phyloP scores from a whole-genome alignment of 2,329 filamentous ascomycete genomes.

The Aurifilum marmelostoma region DNA sequence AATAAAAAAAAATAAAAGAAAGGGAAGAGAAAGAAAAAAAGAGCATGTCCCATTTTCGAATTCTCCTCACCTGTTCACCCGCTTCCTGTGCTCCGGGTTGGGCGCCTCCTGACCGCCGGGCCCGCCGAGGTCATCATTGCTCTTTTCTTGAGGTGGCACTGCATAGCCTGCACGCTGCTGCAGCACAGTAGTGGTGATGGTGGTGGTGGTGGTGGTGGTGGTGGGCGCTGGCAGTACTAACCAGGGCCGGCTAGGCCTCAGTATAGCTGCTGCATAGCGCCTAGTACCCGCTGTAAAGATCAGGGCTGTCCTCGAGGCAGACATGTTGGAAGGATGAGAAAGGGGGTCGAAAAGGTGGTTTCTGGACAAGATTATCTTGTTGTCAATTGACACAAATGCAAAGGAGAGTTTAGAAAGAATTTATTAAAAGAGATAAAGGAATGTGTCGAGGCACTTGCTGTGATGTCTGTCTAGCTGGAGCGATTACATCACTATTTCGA shows the following conservation, averaged over 20 bases:
- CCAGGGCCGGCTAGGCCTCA: not conserved
- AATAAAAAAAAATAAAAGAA: not conserved
- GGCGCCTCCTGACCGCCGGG: slow-evolving; percentile 22
- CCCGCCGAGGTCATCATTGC: slow-evolving; percentile 23
- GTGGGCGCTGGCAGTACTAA: slow-evolving; percentile 1
- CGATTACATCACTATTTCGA: not conserved
- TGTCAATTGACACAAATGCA: too few species aligned
- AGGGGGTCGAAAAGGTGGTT: not conserved
- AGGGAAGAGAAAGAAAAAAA: not conserved
- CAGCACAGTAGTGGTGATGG: not conserved
- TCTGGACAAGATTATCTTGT: too few species aligned
- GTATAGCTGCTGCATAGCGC: not conserved
- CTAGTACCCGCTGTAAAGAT: not conserved
- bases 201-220: too few species aligned
- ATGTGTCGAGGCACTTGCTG: too few species aligned
- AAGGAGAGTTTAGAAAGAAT: not conserved
- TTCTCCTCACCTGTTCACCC: slow-evolving; percentile 11
- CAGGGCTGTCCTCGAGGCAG: not conserved
- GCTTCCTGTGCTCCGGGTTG: slow-evolving; percentile 16
- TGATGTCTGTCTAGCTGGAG: not conserved
- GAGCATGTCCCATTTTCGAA: not conserved
- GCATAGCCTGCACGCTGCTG: slow-evolving; percentile 21
- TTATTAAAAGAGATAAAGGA: not conserved
- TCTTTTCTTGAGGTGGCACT: slow-evolving; percentile 21
- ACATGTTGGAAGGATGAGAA: not conserved